Base-by-base conservation (phyloP, 306 rosid genomes). In the Cicer cuneatum region DNA sequence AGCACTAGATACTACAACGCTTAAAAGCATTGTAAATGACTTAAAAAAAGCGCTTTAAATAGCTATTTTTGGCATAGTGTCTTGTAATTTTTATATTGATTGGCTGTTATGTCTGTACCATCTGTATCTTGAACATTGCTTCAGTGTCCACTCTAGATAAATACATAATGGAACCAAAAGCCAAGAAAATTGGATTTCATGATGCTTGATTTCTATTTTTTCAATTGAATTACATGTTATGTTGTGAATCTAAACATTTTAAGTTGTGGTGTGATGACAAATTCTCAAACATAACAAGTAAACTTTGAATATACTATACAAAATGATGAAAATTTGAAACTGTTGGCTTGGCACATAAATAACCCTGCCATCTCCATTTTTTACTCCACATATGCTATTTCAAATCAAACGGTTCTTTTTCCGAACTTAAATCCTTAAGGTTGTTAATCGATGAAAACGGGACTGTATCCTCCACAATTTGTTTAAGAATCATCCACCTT, bases 181-280 rank as follows among this genome's bases (percentile, higher is more conserved):
- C 15, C 33, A 48, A 54, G 42, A 71, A 49, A 63, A 24, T 41
- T 78, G 75, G 71, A 54, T 54, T 15, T 64, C 24, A 7, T 35
- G 8, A 21, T 56, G 70, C 24, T 72, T 66, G 10, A 54, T 54
- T 64, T 61, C 33, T 41, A 8, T 9, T 8, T 15, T 14, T 51
- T 15, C 57, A 14, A 7, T 7, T 51, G 57, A 7, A n/a, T 48
- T 48, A 12, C 6, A 2, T n/a, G 57, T 51, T 66, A 24, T 46
- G 42, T 58, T 46, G 48, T 52, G 38, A 39, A 48, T 69, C 48
- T 10, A 53, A 11, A 73, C 46, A 11, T 35, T 48, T 47, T 38
- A 24, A 41, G 61, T 38, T 37, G 39, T 11, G 21, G 71, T 61
- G 49, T 12, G 42, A 21, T 41, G 42, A 41, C 40, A 18, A 40